phyloP scores from a whole-genome alignment of 2,329 filamentous ascomycete genomes.

The Sporothrix variecibatus region DNA sequence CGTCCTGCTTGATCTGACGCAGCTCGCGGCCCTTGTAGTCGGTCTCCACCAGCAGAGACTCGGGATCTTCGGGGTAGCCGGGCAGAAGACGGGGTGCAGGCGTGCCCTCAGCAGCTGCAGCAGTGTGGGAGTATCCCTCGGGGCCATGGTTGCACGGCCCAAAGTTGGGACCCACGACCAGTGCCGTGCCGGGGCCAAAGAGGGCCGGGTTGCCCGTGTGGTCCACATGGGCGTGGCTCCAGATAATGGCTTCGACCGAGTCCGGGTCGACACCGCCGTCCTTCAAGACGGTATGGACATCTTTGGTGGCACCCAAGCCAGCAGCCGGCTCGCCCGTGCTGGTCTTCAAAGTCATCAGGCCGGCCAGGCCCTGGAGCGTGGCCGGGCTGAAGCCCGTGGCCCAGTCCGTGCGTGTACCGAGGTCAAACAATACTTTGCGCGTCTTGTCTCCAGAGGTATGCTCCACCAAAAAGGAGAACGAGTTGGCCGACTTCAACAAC shows the following conservation, averaged over 20 bases:
- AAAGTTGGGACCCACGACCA: constrained; percentile 42
- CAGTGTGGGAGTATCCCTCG: background rate
- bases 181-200: constrained; percentile 46
- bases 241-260: constrained; percentile 38
- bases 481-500: background rate
- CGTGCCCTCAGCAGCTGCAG: background rate
- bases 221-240: constrained; percentile 52
- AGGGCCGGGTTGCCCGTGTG: constrained; percentile 50
- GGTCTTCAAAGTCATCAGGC: background rate
- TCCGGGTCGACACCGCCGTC: constrained; percentile 25
- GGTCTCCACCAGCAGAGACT: constrained; percentile 33
- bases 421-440: constrained; percentile 25
- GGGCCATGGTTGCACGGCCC: background rate
- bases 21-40: constrained; percentile 34
- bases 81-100: constrained; percentile 19
- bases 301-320: constrained; percentile 10
- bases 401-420: constrained; percentile 26
- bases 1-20: constrained; percentile 28
- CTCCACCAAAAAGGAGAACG: constrained; percentile 24
- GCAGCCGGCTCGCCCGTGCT: background rate
- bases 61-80: constrained; percentile 28
- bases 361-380: background rate
- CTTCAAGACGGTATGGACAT: constrained; percentile 14
- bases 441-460: background rate
- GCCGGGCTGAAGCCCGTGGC: constrained; percentile 13